Percentiles rank a stretch among this genome's conserved stretches.
Conservation (phyloP, 140 eudicot species). For the Erigeron philadelphicus region DNA sequence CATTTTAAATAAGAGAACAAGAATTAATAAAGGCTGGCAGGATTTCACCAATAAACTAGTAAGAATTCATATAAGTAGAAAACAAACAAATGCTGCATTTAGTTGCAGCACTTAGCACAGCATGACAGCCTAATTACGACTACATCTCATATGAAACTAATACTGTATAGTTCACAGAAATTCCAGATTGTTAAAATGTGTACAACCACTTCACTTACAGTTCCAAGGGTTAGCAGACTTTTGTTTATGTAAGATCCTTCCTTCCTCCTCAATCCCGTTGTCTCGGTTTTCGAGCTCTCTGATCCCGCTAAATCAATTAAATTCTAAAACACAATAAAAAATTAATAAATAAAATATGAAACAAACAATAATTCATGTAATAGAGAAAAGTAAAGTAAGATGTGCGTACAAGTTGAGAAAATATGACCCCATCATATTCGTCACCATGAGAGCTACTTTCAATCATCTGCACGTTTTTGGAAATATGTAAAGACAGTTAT, state of each 20-base stretch:
- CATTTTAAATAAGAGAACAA: too few species aligned
- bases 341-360: conserved; percentile 3
- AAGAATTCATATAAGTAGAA: too few species aligned
- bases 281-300: conserved; percentile 99
- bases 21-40: too few species aligned
- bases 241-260: conserved; percentile 98
- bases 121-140: conserved; percentile 8
- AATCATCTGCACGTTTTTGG: conserved; percentile 63
- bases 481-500: conserved; percentile 16
- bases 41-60: too few species aligned
- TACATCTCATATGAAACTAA: conserved; percentile 14
- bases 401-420: conserved; percentile 80
- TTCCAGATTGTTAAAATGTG: not conserved
- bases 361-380: not conserved
- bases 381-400: conserved; percentile 7
- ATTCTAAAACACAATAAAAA: conserved; percentile 40
- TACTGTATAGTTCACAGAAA: not conserved
- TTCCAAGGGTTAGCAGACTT: conserved; percentile 97
- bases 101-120: not conserved
- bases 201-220: conserved; percentile 63
- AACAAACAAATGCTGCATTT: too few species aligned
- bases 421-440: conserved; percentile 94
- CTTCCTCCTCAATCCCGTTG: conserved; percentile 93
- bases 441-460: conserved; percentile 99
- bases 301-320: conserved; percentile 97